phyloP scores from a whole-genome alignment of 129 eudicot species.

The Flaveria robusta region DNA sequence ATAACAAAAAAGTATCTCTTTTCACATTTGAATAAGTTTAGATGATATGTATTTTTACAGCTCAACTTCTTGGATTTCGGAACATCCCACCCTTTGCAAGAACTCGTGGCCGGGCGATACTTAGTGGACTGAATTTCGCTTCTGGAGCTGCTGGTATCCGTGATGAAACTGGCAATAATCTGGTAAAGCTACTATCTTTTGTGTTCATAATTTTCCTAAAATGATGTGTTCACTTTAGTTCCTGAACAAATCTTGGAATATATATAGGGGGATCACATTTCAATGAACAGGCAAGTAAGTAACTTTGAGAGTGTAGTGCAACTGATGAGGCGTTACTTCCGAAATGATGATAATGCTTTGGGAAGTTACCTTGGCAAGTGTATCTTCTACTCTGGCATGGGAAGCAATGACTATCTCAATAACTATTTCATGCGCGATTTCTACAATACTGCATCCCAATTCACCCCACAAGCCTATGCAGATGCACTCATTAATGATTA shows the following conservation, averaged over 20 bases:
- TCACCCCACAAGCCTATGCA: slow-evolving; percentile 65
- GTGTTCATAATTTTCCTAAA: background rate
- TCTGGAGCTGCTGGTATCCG: slow-evolving; percentile 92
- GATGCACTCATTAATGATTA: slow-evolving; percentile 70
- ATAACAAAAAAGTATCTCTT: no score
- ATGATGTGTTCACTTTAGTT: background rate
- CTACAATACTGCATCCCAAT: slow-evolving; percentile 54
- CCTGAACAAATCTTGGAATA: background rate
- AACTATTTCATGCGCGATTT: slow-evolving; percentile 79
- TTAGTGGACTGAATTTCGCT: slow-evolving; percentile 66
- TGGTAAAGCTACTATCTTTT: slow-evolving; percentile 43
- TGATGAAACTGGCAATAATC: slow-evolving; percentile 80
- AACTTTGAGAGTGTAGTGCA: slow-evolving; percentile 59
- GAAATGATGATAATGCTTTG: slow-evolving; percentile 50
- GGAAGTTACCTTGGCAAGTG: slow-evolving; percentile 56
- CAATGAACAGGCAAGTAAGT: slow-evolving; percentile 77
- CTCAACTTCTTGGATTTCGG: slow-evolving; percentile 80
- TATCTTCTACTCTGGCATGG: slow-evolving; percentile 73
- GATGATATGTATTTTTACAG: slow-evolving; percentile 37
- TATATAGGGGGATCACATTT: slow-evolving; percentile 67
- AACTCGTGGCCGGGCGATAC: slow-evolving; percentile 63
- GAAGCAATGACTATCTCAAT: slow-evolving; percentile 96
- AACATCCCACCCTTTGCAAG: slow-evolving; percentile 67
- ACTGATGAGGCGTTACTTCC: slow-evolving; percentile 50
- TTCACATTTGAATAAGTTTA: background rate